Base-by-base conservation (phyloP, 495 filamentous ascomycete species). In the Echria macrotheca region DNA sequence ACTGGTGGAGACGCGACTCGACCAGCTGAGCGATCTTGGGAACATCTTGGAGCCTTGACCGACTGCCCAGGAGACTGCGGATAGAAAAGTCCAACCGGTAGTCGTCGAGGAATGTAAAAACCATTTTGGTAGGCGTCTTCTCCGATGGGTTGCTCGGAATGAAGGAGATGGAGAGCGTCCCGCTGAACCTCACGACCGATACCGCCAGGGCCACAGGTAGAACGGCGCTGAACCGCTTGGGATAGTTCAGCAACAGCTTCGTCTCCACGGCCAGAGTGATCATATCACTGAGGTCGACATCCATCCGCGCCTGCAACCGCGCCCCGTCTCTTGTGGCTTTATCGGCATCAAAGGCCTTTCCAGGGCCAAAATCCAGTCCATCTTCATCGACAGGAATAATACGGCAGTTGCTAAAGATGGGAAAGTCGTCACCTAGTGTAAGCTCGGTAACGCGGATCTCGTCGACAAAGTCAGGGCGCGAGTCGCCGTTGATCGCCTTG, bases 391-490 rank as follows among this genome's bases (percentile, higher is more conserved):
- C 83, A 3, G 86, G 86, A 18, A 88, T 87, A 41, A 98, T 87
- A 48, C 94, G 83, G 64, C 93, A 97, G 66, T 98, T 98, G 73
- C 91, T 96, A 67, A 98, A 95, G 14, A 98, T 98, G 6, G 93
- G 93, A 52, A 97, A 98, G 54, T 97, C 94, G 55, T 98, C 93
- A 15, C 93, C 93, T 0, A 98, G 73, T 14, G 80, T 89, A 47
- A 98, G 81, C 66, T 98, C 93, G 1, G 91, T 96, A 35, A 98
- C 86, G 22, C 81, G 81, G 46, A 98, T 96, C 59, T 91, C 87
- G 65, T 91, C 91, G 11, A 97, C 71, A 61, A 94, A 98, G 39
- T 88, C 86, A 1, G 93, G 94, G 42, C 91, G 89, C 53, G 83
- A 83, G 3, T 77, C 72, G 26, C 89, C 85, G 59, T 98, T 98